Evolutionary conservation across 1,284 basidiomycete genomes (phyloP).

Genomic region (Sporisorium scitamineum): DNA sequence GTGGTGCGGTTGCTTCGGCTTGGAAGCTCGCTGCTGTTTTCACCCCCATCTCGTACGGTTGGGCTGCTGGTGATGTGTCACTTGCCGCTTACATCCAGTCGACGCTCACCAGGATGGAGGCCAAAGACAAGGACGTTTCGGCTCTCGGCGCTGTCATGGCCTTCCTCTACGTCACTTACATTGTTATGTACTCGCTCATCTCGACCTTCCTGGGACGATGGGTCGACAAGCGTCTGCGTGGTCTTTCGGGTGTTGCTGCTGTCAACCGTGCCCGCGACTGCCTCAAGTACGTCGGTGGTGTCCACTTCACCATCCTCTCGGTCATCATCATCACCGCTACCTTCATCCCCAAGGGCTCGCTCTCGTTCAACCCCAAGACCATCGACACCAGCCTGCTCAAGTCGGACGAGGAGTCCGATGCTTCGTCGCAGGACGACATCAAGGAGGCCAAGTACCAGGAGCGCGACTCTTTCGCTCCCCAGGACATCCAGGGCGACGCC

Average conservation of each 20-base stretch:
- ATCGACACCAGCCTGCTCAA: constrained; percentile 55
- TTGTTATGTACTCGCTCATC: constrained; percentile 68
- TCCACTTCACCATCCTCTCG: constrained; percentile 69
- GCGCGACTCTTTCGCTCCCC: constrained; percentile 44
- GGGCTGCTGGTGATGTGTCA: constrained; percentile 70
- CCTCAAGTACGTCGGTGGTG: constrained; percentile 64
- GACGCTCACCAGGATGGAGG: constrained; percentile 65
- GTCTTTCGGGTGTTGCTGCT: constrained; percentile 31
- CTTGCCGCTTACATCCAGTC: constrained; percentile 70
- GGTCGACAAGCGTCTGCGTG: constrained; percentile 63
- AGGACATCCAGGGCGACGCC: constrained; percentile 41
- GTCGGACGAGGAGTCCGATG: constrained; percentile 51
- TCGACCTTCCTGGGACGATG: constrained; percentile 69
- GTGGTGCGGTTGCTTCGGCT: constrained; percentile 42
- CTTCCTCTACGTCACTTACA: constrained; percentile 63
- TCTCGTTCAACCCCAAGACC: constrained; percentile 69
- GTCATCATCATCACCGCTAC: constrained; percentile 68
- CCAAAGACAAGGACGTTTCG: constrained; percentile 67
- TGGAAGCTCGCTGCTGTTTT: constrained; percentile 66
- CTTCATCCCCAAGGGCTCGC: constrained; percentile 67
- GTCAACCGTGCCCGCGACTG: constrained; percentile 54
- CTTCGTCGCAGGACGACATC: constrained; percentile 26
- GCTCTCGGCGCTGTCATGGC: constrained; percentile 70
- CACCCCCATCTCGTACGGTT: constrained; percentile 69
- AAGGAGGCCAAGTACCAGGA: constrained; percentile 50